Evolutionary conservation across 164 flowering plant genomes (phyloP).

Genomic region (Annona cherimola): DNA sequence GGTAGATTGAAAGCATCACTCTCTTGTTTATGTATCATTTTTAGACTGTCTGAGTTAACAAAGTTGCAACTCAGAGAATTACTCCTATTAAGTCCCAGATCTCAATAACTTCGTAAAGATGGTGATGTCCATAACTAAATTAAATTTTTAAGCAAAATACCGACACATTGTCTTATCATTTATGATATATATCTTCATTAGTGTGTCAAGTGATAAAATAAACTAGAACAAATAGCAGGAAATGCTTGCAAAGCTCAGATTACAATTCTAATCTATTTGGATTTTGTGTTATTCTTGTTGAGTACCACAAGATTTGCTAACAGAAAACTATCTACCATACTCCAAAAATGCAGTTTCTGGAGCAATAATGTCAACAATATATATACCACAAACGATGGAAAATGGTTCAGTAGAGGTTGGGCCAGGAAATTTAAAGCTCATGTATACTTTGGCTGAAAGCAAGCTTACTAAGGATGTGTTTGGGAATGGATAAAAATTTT

Average conservation of each 20-base stretch:
- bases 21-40: background rate
- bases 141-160: too few species aligned
- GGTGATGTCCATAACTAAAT: background rate
- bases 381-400: slow-evolving; percentile 27
- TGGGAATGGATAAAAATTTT: too few species aligned
- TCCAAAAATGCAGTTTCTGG: slow-evolving; percentile 35
- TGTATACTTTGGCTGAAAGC: slow-evolving; percentile 46
- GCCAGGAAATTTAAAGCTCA: slow-evolving; percentile 67
- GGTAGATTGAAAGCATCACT: background rate
- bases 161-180: too few species aligned
- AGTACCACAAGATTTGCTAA: background rate
- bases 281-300: too few species aligned
- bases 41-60: background rate
- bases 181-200: too few species aligned
- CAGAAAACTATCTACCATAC: background rate
- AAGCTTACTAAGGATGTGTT: slow-evolving; percentile 54
- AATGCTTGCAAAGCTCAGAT: too few species aligned
- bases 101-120: background rate
- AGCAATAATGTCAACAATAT: slow-evolving; percentile 33
- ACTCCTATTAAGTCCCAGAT: background rate
- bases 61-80: background rate
- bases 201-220: too few species aligned
- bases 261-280: too few species aligned
- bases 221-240: too few species aligned
- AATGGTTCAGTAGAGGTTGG: slow-evolving; percentile 57